A percentile compares a stretch with the other conserved stretches of the same genome.
These are phyloP conservation scores for Umbelopsis isabellina DNA, from an alignment of 192 early-diverging fungal genomes.

Conservation along the genomic window DNA sequence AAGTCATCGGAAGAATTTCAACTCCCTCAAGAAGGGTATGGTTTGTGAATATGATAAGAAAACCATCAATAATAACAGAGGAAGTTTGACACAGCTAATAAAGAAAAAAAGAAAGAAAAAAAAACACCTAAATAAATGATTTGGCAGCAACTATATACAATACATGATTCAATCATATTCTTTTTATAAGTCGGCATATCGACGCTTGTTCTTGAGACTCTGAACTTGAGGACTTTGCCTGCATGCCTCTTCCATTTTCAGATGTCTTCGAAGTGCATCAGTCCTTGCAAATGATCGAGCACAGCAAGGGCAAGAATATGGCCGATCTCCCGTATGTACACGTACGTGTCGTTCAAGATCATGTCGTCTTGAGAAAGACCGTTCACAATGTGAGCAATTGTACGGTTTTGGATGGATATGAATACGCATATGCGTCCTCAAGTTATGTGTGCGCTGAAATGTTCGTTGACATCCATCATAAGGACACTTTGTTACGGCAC, in stretches of 20 bases:
- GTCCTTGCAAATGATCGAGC: constrained; percentile 17
- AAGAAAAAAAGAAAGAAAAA: too few relatives aligned
- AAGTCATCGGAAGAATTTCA: too few relatives aligned
- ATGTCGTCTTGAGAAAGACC: constrained; percentile 26
- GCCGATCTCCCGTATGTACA: constrained; percentile 28
- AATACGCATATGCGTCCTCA: constrained; percentile 18
- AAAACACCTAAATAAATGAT: too few relatives aligned
- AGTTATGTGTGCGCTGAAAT: constrained; percentile 16
- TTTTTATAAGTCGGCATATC: constrained; percentile 9
- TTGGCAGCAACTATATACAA: neutral
- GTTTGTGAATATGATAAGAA: too few relatives aligned
- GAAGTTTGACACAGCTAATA: too few relatives aligned
- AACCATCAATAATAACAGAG: too few relatives aligned
- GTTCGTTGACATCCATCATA: constrained; percentile 13
- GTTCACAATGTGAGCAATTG: constrained; percentile 20
- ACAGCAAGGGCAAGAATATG: constrained; percentile 25
- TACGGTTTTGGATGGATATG: constrained; percentile 18
- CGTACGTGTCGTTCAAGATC: constrained; percentile 30
- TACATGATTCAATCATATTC: neutral
- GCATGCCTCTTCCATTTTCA: constrained; percentile 23
- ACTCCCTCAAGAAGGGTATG: too few relatives aligned
- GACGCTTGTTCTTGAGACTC: constrained; percentile 12
- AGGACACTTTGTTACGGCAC: neutral
- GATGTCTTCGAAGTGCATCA: constrained; percentile 28
- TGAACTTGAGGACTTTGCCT: constrained; percentile 21